Conservation (phyloP, 106 monocot species). For the Apostasia shenzhenica region DNA sequence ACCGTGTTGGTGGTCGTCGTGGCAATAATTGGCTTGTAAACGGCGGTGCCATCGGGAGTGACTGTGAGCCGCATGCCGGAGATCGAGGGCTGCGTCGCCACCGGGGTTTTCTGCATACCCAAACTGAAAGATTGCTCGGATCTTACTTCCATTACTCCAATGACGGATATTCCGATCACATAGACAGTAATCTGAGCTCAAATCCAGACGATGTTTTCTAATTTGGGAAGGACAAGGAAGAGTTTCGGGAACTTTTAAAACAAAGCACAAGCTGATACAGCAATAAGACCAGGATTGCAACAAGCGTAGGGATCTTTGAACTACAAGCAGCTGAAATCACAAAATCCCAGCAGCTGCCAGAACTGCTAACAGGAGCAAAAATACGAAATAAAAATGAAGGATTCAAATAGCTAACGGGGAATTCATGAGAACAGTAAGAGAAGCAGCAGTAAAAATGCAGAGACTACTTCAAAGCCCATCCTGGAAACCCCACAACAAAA, state of each 20-base stretch:
- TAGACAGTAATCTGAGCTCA: background rate
- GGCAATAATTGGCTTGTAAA: slow-evolving; percentile 8
- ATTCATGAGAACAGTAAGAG: background rate
- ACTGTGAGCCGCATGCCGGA: slow-evolving; percentile 10
- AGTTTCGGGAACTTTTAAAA: slow-evolving; percentile 3
- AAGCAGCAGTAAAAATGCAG: background rate
- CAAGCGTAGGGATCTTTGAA: background rate
- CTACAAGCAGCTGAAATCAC: background rate
- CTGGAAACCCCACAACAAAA: background rate
- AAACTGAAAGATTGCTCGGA: slow-evolving; percentile 6
- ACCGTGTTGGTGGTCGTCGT: background rate
- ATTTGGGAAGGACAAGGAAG: background rate
- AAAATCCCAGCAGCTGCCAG: background rate
- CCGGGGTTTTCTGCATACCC: background rate
- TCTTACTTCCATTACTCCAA: slow-evolving; percentile 14
- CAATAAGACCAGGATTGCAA: background rate
- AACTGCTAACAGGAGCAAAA: background rate
- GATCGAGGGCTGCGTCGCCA: background rate
- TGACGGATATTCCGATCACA: background rate
- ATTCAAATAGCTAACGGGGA: background rate
- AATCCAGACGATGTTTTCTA: background rate
- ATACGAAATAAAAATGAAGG: background rate
- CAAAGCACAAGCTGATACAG: background rate
- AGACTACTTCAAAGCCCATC: background rate
- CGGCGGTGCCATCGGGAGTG: slow-evolving; percentile 6